Evolutionary conservation across 2,329 filamentous ascomycete species (phyloP), one percentile per base, ranked within the genome.

Genomic region (Colletotrichum siamense): DNA sequence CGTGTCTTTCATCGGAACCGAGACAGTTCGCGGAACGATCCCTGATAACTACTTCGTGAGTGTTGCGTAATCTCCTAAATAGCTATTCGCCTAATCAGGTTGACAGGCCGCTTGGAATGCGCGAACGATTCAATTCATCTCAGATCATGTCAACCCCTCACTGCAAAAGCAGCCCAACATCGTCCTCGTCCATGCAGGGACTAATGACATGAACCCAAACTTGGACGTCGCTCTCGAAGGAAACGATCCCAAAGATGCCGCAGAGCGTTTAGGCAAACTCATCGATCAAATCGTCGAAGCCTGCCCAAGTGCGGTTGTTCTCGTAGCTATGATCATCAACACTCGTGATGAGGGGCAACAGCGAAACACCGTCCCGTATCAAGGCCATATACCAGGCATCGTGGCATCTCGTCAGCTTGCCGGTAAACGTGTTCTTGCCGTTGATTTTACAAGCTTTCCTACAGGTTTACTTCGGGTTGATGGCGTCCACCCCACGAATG

Each of bases 181-280:
- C 44, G 79, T 86, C 34, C 80, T 86, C 5, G 70, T 86, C 3
- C 82, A 83, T 34, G 84, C 83, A 2, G 84, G 85, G 2, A 86
- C 85, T 7, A 86, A 86, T 65, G 84, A 86, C 67, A 84, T 86
- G 82, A 84, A 84, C 15, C 74, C 76, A 3, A 78, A 81, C 24
- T 39, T 69, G 13, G 66, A 75, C 15, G 71, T 83, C 44, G 79
- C 83, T 10, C 77, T 63, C 4, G 82, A 86, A 70, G 83, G 83
- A 30, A 82, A 81, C 64, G 82, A 85, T 26, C 83, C 84, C 3
- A 55, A 67, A 2, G 78, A 57, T 6, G 82, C 80, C 4, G 81
- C 81, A 6, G 39, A 67, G 22, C 81, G 84, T 2, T 79, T 85
- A 5, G 84, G 83, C 18, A 44, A 73, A 2, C 79, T 85, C 22